phyloP scores from a whole-genome alignment of 1,139 yeast genomes.

The Arxiozyma telluris region DNA sequence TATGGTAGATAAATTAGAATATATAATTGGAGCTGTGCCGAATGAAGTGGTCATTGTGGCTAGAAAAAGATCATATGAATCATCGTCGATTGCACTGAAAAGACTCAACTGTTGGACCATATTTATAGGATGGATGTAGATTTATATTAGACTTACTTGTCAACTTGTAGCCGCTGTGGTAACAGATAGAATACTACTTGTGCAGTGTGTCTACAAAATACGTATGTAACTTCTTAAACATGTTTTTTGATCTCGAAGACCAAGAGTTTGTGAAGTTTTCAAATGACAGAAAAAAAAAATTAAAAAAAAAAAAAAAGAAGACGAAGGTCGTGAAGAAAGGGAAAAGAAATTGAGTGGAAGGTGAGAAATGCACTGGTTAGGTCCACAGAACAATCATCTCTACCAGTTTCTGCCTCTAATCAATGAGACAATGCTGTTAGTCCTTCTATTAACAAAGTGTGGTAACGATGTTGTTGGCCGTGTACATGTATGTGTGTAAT shows the following conservation, averaged over 20 bases:
- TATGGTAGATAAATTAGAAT: constrained; percentile 26
- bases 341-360: neutral
- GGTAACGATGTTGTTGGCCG: too few species aligned
- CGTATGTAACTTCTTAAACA: neutral
- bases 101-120: constrained; percentile 36
- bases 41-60: constrained; percentile 32
- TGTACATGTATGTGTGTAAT: too few species aligned
- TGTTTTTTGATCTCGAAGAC: neutral
- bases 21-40: constrained; percentile 30
- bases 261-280: neutral
- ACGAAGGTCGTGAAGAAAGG: neutral
- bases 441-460: too few species aligned
- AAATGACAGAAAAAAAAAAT: neutral
- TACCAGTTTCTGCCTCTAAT: neutral
- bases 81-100: constrained; percentile 27
- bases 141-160: neutral
- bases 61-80: constrained; percentile 27
- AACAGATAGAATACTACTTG: too few species aligned
- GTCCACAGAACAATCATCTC: neutral
- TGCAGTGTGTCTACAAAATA: too few species aligned
- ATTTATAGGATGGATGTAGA: neutral
- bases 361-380: neutral
- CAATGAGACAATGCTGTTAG: too few species aligned
- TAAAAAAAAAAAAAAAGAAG: too few species aligned
- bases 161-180: neutral